A percentile compares a stretch with the other conserved stretches of the same genome.
These are phyloP conservation scores for Termitomyces sp. DNA, from an alignment of 768 basidiomycete species.

Conservation along the genomic window DNA sequence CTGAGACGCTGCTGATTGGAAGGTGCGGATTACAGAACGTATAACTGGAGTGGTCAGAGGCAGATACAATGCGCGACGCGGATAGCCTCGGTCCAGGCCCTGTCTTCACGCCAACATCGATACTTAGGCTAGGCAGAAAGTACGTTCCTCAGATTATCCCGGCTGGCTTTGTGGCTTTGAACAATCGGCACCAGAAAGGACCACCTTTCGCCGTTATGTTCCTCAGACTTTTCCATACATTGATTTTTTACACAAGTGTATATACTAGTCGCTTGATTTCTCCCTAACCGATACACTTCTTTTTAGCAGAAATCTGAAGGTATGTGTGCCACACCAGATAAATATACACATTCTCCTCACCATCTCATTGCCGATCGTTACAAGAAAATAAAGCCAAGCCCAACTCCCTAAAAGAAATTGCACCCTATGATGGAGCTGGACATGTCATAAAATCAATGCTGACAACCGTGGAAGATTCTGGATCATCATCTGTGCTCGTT, in stretches of 20 bases:
- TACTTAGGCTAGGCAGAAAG: too few relatives aligned
- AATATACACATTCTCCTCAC: neutral
- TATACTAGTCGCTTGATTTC: too few relatives aligned
- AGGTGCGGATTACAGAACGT: too few relatives aligned
- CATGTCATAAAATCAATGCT: constrained; percentile 11
- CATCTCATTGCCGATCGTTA: neutral
- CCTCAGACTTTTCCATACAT: too few relatives aligned
- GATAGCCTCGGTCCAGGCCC: too few relatives aligned
- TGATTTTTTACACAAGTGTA: too few relatives aligned
- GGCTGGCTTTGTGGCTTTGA: neutral
- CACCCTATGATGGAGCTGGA: neutral
- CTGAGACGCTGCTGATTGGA: too few relatives aligned
- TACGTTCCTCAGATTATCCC: neutral
- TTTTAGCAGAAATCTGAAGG: too few relatives aligned
- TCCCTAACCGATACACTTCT: neutral
- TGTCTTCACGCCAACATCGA: too few relatives aligned
- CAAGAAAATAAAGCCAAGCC: neutral
- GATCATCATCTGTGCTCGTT: constrained; percentile 1
- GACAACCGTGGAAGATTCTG: constrained; percentile 10
- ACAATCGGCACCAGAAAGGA: neutral
- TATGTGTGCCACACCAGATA: neutral
- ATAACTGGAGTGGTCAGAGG: too few relatives aligned
- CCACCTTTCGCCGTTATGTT: too few relatives aligned
- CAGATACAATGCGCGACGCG: too few relatives aligned
- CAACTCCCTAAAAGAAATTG: neutral